A percentile compares a stretch with the other conserved stretches of the same genome.
Conservation (phyloP, 192 early-diverging fungal species). For the Mortierella claussenii region DNA sequence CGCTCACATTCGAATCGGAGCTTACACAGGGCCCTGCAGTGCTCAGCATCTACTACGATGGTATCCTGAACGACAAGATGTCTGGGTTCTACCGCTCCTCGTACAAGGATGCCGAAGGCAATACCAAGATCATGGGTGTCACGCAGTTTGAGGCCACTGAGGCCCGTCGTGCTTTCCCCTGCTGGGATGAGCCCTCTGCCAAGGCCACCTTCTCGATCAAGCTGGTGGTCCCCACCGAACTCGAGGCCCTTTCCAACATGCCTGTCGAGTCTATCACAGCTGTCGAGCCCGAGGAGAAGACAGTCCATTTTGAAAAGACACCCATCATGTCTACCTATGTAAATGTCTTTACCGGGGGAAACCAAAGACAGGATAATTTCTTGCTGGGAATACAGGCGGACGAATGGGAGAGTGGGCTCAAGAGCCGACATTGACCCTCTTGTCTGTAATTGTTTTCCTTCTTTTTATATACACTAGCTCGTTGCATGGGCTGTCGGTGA, state of each 20-base stretch:
- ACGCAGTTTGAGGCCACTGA: slow-evolving; percentile 97
- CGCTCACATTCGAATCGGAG: slow-evolving; percentile 66
- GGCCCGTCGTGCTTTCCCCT: slow-evolving; percentile 91
- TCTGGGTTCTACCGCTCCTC: slow-evolving; percentile 92
- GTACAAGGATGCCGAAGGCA: slow-evolving; percentile 60
- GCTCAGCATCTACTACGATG: slow-evolving; percentile 68
- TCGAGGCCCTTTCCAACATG: slow-evolving; percentile 95
- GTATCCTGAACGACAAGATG: slow-evolving; percentile 89
- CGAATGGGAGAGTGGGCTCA: too few species aligned
- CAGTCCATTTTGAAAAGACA: slow-evolving; percentile 86
- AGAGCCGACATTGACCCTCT: too few species aligned
- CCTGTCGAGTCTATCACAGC: slow-evolving; percentile 71
- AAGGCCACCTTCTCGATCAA: slow-evolving; percentile 97
- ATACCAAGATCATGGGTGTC: slow-evolving; percentile 75
- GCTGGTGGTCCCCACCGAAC: slow-evolving; percentile 75
- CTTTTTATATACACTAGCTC: slow-evolving; percentile 42
- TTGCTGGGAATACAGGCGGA: too few species aligned
- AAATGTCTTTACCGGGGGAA: too few species aligned
- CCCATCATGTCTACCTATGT: slow-evolving; percentile 96
- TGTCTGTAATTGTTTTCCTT: not conserved
- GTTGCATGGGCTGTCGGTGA: slow-evolving; percentile 93
- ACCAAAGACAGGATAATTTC: not conserved
- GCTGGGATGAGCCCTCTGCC: slow-evolving; percentile 94
- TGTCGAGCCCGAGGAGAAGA: slow-evolving; percentile 71
- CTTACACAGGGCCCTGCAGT: slow-evolving; percentile 59